These are phyloP conservation scores for Strobilomyces confusus DNA, from an alignment of 768 basidiomycete species.

Conservation along the genomic window DNA sequence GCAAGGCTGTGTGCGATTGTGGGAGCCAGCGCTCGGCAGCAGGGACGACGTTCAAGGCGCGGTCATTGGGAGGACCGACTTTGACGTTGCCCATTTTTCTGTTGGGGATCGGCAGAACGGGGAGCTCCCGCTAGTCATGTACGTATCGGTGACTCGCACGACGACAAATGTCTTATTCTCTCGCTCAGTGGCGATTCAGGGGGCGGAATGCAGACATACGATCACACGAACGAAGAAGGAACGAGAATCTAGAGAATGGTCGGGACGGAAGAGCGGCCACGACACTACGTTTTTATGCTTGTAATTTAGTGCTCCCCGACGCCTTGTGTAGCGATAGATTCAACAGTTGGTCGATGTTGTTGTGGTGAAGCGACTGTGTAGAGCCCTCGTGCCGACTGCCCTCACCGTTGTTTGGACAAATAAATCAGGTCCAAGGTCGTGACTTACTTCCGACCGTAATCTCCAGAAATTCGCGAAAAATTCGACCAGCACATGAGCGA, in stretches of 20 bases:
- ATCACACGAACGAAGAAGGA: conserved; percentile 26
- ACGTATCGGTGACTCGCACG: conserved; percentile 26
- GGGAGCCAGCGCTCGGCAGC: conserved; percentile 50
- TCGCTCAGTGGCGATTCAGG: conserved; percentile 43
- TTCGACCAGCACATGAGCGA: conserved; percentile 21
- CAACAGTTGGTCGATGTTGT: neutral
- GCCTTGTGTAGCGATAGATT: neutral
- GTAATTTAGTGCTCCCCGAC: conserved; percentile 4
- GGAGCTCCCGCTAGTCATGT: conserved; percentile 62
- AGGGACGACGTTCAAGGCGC: conserved; percentile 40
- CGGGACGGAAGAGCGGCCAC: neutral
- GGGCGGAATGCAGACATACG: conserved; percentile 47
- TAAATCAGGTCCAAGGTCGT: conserved; percentile 19
- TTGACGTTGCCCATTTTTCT: conserved; percentile 56
- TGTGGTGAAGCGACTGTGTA: no score
- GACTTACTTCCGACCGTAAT: conserved; percentile 10
- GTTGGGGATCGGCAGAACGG: conserved; percentile 51
- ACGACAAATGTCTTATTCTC: conserved; percentile 19
- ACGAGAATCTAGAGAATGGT: conserved; percentile 10
- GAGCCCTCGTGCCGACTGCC: neutral
- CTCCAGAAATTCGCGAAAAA: conserved; percentile 9
- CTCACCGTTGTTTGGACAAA: conserved; percentile 30
- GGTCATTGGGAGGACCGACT: conserved; percentile 48
- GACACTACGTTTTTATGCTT: conserved; percentile 1
- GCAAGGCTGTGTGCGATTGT: conserved; percentile 65